phyloP scores from a whole-genome alignment of 208 protist genomes.

The Angomonas deanei region DNA sequence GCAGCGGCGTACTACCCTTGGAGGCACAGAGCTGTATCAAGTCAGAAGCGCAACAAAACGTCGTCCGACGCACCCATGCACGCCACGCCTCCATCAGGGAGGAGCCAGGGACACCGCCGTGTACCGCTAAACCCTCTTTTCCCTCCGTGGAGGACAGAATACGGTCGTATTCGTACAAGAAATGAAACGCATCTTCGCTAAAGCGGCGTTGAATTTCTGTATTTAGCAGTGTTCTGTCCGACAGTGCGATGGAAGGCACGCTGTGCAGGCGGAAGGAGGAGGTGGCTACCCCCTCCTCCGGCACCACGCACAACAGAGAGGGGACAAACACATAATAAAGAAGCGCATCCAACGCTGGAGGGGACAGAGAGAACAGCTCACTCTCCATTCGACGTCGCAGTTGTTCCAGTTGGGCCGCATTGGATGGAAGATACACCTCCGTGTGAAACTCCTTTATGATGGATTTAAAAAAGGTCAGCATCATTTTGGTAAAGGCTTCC shows the following conservation, averaged over 20 bases:
- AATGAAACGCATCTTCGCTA: background rate
- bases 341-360: background rate
- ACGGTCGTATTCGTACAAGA: background rate
- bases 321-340: conserved; percentile 3
- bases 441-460: background rate
- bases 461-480: background rate
- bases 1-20: no score
- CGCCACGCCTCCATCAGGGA: no score
- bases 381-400: background rate
- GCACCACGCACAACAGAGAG: background rate
- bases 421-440: background rate
- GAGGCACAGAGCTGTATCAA: no score
- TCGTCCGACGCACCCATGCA: no score
- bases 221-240: no score
- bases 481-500: background rate
- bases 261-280: no score
- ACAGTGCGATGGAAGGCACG: no score
- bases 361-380: background rate
- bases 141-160: no score
- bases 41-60: no score
- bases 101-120: no score
- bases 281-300: no score
- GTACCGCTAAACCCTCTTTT: no score
- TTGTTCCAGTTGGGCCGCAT: background rate
- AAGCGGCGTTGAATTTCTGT: background rate